phyloP scores from a whole-genome alignment of 495 filamentous ascomycete genomes.

The Trichoderma orchidacearum region DNA sequence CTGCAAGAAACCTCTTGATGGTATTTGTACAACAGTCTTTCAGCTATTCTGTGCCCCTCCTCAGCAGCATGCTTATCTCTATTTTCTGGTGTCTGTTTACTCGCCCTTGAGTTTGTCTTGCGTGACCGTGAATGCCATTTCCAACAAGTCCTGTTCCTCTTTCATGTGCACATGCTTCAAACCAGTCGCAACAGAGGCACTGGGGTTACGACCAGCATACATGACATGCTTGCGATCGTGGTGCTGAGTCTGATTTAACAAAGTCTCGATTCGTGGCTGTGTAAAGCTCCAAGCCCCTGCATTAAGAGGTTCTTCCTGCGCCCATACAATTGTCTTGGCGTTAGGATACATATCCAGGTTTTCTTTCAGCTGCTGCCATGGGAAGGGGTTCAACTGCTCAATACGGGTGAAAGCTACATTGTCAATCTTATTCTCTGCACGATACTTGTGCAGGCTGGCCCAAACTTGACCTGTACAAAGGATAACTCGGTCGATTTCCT shows the following conservation, averaged over 20 bases:
- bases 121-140: conserved; percentile 49
- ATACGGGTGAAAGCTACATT: conserved; percentile 87
- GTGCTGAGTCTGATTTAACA: conserved; percentile 79
- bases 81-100: conserved; percentile 22
- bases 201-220: conserved; percentile 87
- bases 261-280: conserved; percentile 90
- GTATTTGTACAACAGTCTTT: too few species aligned
- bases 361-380: conserved; percentile 88
- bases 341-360: conserved; percentile 95
- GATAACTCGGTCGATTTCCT: conserved; percentile 87
- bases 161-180: conserved; percentile 77
- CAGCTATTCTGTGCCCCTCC: too few species aligned
- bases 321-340: conserved; percentile 90
- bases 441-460: conserved; percentile 79
- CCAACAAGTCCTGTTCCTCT: conserved; percentile 84
- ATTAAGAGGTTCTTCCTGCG: conserved; percentile 94
- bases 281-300: conserved; percentile 91
- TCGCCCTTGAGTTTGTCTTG: conserved; percentile 63
- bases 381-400: conserved; percentile 97
- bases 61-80: too few species aligned
- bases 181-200: conserved; percentile 84
- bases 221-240: conserved; percentile 90
- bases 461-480: conserved; percentile 94
- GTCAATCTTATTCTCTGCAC: conserved; percentile 67
- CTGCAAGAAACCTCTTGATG: too few species aligned